Percentiles rank a stretch among this genome's conserved stretches.
These are phyloP conservation scores for Alternaria arbusti DNA, from an alignment of 2,329 filamentous ascomycete genomes.

Conservation along the genomic window DNA sequence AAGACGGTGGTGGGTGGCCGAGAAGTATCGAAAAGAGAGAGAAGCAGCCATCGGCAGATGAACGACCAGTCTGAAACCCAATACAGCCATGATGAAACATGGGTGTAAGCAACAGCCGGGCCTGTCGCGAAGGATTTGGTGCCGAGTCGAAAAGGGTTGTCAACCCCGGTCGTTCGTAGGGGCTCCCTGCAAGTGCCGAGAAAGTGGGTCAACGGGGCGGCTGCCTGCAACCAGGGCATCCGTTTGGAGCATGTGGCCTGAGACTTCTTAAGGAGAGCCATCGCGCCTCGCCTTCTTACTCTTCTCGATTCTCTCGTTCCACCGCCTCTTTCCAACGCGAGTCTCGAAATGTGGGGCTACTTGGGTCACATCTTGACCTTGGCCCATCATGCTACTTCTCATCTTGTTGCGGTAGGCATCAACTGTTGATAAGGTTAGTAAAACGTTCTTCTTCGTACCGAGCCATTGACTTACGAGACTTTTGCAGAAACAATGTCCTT, in stretches of 20 bases:
- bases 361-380: conserved; percentile 74
- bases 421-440: conserved; percentile 62
- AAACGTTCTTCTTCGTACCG: not conserved
- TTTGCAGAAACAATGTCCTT: conserved; percentile 84
- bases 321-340: conserved; percentile 77
- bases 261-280: conserved; percentile 46
- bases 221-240: conserved; percentile 34
- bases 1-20: conserved; percentile 1
- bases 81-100: conserved; percentile 31
- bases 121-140: conserved; percentile 26
- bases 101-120: conserved; percentile 21
- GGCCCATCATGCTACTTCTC: conserved; percentile 77
- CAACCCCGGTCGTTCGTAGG: conserved; percentile 42
- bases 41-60: conserved; percentile 6
- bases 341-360: conserved; percentile 89
- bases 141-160: conserved; percentile 34
- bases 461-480: conserved; percentile 74
- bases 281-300: conserved; percentile 49
- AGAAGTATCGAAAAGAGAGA: conserved; percentile 5
- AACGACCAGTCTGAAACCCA: conserved; percentile 32
- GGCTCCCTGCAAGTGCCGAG: conserved; percentile 43
- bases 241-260: conserved; percentile 26
- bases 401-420: conserved; percentile 96
- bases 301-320: conserved; percentile 56
- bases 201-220: conserved; percentile 40